Conservation (phyloP, 257 asterid genomes). For the Nicotiana otophora region DNA sequence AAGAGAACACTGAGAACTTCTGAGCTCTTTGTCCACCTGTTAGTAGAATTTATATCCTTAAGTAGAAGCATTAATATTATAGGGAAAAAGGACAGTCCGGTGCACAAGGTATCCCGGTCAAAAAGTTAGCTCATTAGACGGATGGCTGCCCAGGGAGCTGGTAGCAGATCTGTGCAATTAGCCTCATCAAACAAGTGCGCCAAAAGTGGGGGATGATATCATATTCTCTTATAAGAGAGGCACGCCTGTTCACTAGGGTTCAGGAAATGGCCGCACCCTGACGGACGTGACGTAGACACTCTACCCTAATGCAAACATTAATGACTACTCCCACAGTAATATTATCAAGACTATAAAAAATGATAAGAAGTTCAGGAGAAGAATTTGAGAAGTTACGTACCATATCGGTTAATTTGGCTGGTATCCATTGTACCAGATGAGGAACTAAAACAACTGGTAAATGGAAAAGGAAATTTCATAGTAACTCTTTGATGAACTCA, state of each 20-base stretch:
- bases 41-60: not conserved
- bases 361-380: no score
- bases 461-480: constrained; percentile 10
- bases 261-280: no score
- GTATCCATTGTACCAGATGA: not conserved
- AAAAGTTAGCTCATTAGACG: no score
- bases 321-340: not conserved
- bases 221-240: no score
- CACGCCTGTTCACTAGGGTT: no score
- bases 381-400: not conserved
- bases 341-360: not conserved
- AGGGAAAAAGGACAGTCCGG: not conserved
- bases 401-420: not conserved
- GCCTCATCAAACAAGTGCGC: no score
- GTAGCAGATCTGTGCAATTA: no score
- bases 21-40: constrained; percentile 25
- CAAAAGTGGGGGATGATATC: no score
- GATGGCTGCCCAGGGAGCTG: no score
- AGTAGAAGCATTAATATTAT: not conserved
- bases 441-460: not conserved
- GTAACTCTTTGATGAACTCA: not conserved
- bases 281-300: no score
- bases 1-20: constrained; percentile 41
- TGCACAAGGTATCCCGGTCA: no score
- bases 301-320: no score